These are phyloP conservation scores for Claviceps pazoutovae DNA, from an alignment of 2,329 filamentous ascomycete genomes.

Conservation along the genomic window DNA sequence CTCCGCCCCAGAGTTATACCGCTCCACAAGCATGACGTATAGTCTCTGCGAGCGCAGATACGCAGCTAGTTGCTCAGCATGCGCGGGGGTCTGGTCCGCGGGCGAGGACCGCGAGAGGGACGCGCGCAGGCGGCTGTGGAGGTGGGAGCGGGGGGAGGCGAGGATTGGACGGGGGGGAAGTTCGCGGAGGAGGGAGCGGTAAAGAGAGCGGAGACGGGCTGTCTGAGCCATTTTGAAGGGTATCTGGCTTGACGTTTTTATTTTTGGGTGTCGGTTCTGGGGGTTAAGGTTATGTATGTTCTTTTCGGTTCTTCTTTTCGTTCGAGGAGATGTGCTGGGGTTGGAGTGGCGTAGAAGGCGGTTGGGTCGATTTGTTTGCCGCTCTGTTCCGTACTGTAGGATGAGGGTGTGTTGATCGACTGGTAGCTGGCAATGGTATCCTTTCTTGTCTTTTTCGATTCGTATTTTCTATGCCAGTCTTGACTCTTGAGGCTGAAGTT, in stretches of 20 bases:
- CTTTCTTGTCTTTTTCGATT: no score
- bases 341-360: no score
- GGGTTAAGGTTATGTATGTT: no score
- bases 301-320: no score
- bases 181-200: constrained; percentile 80
- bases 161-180: constrained; percentile 57
- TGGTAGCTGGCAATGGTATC: no score
- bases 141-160: constrained; percentile 41
- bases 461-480: no score
- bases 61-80: constrained; percentile 60
- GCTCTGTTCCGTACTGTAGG: no score
- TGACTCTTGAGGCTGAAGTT: no score
- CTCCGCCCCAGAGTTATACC: constrained; percentile 86
- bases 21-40: constrained; percentile 69
- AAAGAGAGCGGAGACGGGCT: constrained; percentile 56
- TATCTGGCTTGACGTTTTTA: background rate
- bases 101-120: constrained; percentile 13
- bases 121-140: constrained; percentile 19
- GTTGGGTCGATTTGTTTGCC: no score
- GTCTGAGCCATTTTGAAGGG: background rate
- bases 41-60: constrained; percentile 77
- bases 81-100: constrained; percentile 12
- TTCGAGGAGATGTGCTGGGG: no score
- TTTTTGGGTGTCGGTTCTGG: background rate
- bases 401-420: no score